phyloP scores from a whole-genome alignment of 768 basidiomycete genomes.

The Amanita muscaria region DNA sequence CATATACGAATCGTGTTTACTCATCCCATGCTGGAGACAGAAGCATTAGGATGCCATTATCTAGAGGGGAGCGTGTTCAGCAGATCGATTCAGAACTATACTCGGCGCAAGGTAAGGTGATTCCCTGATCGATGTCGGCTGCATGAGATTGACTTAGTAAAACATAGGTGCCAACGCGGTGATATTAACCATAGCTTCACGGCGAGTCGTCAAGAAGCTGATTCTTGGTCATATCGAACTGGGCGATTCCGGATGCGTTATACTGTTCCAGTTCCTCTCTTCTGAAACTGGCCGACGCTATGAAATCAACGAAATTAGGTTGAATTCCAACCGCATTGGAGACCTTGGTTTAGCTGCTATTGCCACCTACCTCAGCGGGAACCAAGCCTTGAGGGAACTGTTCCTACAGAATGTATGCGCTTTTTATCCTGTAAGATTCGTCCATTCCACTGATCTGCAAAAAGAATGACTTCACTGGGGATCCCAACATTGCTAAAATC shows the following conservation, averaged over 20 bases:
- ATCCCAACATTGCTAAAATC: conserved; percentile 23
- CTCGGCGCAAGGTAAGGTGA: conserved; percentile 18
- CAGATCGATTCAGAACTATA: conserved; percentile 20
- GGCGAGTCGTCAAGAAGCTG: conserved; percentile 42
- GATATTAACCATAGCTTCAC: conserved; percentile 35
- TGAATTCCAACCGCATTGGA: conserved; percentile 50
- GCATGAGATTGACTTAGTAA: background rate
- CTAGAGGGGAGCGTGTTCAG: conserved; percentile 18
- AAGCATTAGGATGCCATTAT: background rate
- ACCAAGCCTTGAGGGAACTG: conserved; percentile 36
- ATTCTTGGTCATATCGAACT: conserved; percentile 48
- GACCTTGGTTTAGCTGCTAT: conserved; percentile 48
- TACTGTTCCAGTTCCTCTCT: conserved; percentile 44
- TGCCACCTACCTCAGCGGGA: conserved; percentile 38
- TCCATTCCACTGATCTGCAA: no score
- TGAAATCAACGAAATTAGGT: conserved; percentile 42
- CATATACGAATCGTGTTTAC: conserved; percentile 1
- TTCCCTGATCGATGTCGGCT: background rate
- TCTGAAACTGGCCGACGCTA: conserved; percentile 39
- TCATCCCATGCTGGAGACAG: background rate
- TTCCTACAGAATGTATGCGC: conserved; percentile 50
- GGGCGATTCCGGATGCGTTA: conserved; percentile 46
- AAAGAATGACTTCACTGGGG: conserved; percentile 23
- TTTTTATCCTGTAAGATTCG: no score
- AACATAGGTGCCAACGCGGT: conserved; percentile 41